These are phyloP conservation scores for Fusarium algeriense DNA, from an alignment of 2,329 filamentous ascomycete species.

Conservation along the genomic window DNA sequence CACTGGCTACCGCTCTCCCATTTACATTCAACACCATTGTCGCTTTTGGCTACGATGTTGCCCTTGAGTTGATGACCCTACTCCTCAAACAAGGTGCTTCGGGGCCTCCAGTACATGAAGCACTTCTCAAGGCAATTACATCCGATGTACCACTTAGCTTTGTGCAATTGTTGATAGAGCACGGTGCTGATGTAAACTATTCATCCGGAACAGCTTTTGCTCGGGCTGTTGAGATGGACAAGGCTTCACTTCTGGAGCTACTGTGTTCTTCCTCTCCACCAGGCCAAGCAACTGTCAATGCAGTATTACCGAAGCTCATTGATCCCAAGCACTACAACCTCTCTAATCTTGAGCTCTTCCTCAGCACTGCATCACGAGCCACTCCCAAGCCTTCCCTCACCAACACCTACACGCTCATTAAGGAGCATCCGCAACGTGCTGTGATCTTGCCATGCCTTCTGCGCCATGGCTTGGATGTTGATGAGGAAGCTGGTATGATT, in stretches of 20 bases:
- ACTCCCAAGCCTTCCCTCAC: background rate
- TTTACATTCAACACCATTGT: background rate
- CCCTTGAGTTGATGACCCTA: background rate
- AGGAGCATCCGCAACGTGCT: background rate
- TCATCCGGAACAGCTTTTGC: background rate
- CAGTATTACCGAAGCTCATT: background rate
- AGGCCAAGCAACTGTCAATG: background rate
- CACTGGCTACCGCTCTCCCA: slow-evolving; percentile 4
- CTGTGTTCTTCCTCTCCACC: background rate
- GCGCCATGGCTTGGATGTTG: background rate
- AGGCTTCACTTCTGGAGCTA: background rate
- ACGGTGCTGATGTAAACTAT: slow-evolving; percentile 9
- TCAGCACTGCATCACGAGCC: background rate
- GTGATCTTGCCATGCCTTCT: background rate
- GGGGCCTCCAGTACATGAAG: background rate
- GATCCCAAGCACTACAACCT: background rate
- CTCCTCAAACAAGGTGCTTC: slow-evolving; percentile 13
- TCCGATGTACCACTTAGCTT: background rate
- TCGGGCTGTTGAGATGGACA: background rate
- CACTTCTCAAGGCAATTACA: background rate
- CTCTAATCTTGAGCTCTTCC: background rate
- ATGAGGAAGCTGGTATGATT: background rate
- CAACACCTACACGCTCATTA: background rate
- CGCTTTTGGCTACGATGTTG: background rate
- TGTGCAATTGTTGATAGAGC: background rate